These are phyloP conservation scores for Fimicolochytrium jonesii DNA, from an alignment of 192 early-diverging fungal genomes.

Conservation along the genomic window DNA sequence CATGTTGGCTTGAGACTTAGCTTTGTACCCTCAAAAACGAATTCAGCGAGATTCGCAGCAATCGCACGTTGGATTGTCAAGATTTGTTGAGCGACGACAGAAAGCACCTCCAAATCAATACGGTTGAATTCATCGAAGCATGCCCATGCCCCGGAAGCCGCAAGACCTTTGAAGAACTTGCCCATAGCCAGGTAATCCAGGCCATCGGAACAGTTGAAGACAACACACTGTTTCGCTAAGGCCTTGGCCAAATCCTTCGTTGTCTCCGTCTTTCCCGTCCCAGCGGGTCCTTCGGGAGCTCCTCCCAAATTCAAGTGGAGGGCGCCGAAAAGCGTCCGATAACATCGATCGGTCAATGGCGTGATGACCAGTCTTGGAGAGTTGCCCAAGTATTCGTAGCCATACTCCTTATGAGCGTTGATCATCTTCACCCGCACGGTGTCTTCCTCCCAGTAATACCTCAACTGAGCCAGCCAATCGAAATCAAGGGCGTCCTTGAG, in stretches of 20 bases:
- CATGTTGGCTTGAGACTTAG: constrained; percentile 50
- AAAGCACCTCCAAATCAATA: constrained; percentile 61
- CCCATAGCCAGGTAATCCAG: constrained; percentile 65
- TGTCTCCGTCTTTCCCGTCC: constrained; percentile 66
- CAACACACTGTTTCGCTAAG: constrained; percentile 65
- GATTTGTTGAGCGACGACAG: constrained; percentile 63
- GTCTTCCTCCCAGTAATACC: constrained; percentile 61
- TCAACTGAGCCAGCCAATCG: constrained; percentile 55
- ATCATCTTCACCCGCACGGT: constrained; percentile 60
- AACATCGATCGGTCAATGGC: constrained; percentile 60
- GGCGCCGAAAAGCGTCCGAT: constrained; percentile 58
- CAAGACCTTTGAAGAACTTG: constrained; percentile 64
- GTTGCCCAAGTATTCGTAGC: constrained; percentile 55
- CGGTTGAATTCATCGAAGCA: constrained; percentile 68
- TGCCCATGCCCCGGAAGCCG: constrained; percentile 59
- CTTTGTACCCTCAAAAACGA: constrained; percentile 59
- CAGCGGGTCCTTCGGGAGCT: constrained; percentile 56
- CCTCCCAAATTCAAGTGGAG: constrained; percentile 62
- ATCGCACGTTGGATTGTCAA: constrained; percentile 62
- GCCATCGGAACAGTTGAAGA: constrained; percentile 68
- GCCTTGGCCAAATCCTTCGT: constrained; percentile 66
- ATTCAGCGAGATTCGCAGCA: constrained; percentile 48
- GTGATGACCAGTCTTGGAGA: constrained; percentile 54
- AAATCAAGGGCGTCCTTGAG: constrained; percentile 51
- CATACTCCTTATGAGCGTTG: constrained; percentile 58